phyloP scores from a whole-genome alignment of 768 basidiomycete species.

The Tulasnella sp. region DNA sequence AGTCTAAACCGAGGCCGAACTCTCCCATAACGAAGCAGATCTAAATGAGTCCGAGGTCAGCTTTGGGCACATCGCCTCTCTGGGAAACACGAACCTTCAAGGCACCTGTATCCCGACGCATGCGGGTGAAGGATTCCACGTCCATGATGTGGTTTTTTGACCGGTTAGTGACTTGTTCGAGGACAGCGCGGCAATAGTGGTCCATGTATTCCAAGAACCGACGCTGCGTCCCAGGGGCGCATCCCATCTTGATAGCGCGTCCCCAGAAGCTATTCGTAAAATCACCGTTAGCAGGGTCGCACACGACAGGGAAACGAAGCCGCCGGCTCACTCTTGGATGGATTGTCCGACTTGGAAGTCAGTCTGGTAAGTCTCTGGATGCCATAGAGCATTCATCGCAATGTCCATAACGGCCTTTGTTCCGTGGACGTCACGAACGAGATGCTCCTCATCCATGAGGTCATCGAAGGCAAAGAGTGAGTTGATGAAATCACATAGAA shows the following conservation, averaged over 20 bases:
- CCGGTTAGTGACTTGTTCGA: conserved; percentile 36
- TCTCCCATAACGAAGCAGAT: conserved; percentile 32
- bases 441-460: conserved; percentile 24
- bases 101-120: conserved; percentile 35
- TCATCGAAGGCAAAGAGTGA: conserved; percentile 29
- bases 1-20: conserved; percentile 28
- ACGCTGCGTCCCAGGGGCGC: conserved; percentile 11
- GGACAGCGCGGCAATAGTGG: conserved; percentile 34
- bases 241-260: conserved; percentile 5
- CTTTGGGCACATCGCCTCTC: too few species aligned
- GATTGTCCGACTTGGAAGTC: background rate
- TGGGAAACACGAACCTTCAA: conserved; percentile 21
- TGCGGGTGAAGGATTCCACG: conserved; percentile 34
- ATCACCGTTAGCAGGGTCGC: background rate
- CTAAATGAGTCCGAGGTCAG: background rate
- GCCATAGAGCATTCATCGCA: conserved; percentile 4
- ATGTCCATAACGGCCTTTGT: conserved; percentile 14
- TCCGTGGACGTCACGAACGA: conserved; percentile 12
- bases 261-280: conserved; percentile 24
- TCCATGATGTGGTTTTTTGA: conserved; percentile 28
- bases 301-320: background rate
- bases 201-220: conserved; percentile 35
- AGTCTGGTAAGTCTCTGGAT: conserved; percentile 5
- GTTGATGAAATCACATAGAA: conserved; percentile 27
- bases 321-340: background rate